phyloP scores from a whole-genome alignment of 257 asterid species.

The Solanum pennellii region DNA sequence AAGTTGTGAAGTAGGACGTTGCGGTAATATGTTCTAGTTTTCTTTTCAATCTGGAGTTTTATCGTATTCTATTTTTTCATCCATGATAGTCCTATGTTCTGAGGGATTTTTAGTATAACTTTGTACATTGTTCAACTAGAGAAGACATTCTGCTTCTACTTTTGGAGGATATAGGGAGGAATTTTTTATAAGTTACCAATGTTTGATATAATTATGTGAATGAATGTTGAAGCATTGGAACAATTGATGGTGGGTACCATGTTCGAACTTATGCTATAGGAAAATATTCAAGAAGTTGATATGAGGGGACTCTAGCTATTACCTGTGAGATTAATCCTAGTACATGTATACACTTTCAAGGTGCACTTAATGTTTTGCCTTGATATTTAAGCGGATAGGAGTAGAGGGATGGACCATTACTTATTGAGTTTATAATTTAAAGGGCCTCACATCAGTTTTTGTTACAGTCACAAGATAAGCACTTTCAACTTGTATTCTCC shows the following conservation, averaged over 20 bases:
- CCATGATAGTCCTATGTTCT: not conserved
- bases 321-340: not conserved
- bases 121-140: not conserved
- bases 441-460: too few species aligned
- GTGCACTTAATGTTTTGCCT: not conserved
- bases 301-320: not conserved
- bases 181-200: not conserved
- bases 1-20: conserved; percentile 5
- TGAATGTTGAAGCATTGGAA: not conserved
- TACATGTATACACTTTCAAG: not conserved
- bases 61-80: conserved; percentile 12
- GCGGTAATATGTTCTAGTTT: not conserved
- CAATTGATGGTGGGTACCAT: not conserved
- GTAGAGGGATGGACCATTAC: not conserved
- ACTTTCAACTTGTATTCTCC: too few species aligned
- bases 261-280: not conserved
- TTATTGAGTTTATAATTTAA: too few species aligned
- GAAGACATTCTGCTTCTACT: not conserved
- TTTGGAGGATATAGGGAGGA: not conserved
- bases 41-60: conserved; percentile 15
- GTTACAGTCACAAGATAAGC: too few species aligned
- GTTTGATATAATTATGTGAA: not conserved
- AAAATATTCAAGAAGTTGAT: not conserved
- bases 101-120: not conserved
- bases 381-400: not conserved